Evolutionary conservation across 352 stramenopile genomes (phyloP), one percentile per base, ranked within the genome.

Genomic region (Halophytophthora polymorphica): DNA sequence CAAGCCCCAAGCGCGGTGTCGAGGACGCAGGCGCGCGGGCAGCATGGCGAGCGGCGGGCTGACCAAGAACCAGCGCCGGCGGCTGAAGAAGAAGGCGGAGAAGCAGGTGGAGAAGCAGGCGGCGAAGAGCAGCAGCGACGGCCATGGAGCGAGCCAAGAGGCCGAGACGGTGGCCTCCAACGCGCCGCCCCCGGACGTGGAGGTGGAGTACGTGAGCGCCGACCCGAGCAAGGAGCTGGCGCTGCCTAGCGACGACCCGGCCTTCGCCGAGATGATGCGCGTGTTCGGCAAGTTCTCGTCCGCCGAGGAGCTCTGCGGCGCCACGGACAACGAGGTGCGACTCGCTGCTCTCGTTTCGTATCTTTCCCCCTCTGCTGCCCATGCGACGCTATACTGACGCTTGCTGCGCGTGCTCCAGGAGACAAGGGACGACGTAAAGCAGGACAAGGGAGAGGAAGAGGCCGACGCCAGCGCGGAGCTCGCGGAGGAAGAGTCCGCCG

Each of bases 261-360:
- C 68, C 14, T 88, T 90, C 43, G 81, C 87, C 38, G 83, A 96
- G 58, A 93, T 97, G 53, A 86, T 88, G 65, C 76, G 90, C 38
- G 83, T 97, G 25, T 96, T 96, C 38, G 67, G 81, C 45, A 90
- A 83, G 55, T 93, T 96, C 38, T 83, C 77, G 45, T 85, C 76
- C 0, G 80, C 83, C 1, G 86, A 96, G 45, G 85, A 94, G 39
- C 67, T 94, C 6, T 91, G 78, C 43, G 79, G 74, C 10, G 63
- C 69, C 18, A 76, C 66, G 28, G 56, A 69, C 25, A 70, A 83
- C 35, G 74, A 85, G 53, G 72, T 82, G 10, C 35, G 49, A 60
- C 4, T 10, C 22, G 42, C 15, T 46, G 34, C 10, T n/a, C n/a
- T n/a, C n/a, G 0, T 44, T 12, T 13, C 53, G 19, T 23, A 57